Evolutionary conservation across 2,329 filamentous ascomycete genomes (phyloP), one percentile per base, ranked within the genome.

Genomic region (Diaporthe velutina): DNA sequence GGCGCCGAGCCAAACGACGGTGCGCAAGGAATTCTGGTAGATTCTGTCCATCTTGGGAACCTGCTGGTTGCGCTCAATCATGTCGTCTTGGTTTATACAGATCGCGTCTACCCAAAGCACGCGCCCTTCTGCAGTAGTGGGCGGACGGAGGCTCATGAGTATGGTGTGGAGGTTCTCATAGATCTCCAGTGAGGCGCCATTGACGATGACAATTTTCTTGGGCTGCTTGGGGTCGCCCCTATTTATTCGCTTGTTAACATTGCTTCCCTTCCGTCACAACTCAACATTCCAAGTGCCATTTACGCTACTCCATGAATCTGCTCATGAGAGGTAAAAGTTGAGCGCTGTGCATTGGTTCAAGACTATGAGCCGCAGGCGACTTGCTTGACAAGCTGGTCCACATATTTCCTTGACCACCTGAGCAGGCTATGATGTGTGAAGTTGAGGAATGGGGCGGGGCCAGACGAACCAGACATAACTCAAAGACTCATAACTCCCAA

Each of bases 381-480:
- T 33, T 17, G 52, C 25, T 17, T 4, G 3, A 15, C 17, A 33
- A 33, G 8, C 7, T 22, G 28, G 3, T 22, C 52, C 52, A 30
- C 5, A 33, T 15, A 22, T 7, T 8, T 25, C 5, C 22, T 58
- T 8, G 19, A 5, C 3, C 19, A 12, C 22, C 40, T 8, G 19
- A 5, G 2, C 19, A 12, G 6, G 19, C 4, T 15, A 7, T n/a
- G 7, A 25, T 7, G 7, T 25, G 57, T 8, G 35, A 25, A 8
- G 22, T 25, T 8, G 13, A 38, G 35, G n/a, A 6, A 4, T 12
- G 35, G n/a, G 35, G 2, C 1, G 22, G n/a, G 2, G 3, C 13
- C 7, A 25, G n/a, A 60, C 35, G 57, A 42, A 60, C 57, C 57
- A 60, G n/a, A 60, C 57, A 60, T 60, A 60, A n/a, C 57, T 60